Percentiles rank a stretch among this genome's conserved stretches.
phyloP scores from a whole-genome alignment of 441 rosid species.

The Corymbia calophylla region DNA sequence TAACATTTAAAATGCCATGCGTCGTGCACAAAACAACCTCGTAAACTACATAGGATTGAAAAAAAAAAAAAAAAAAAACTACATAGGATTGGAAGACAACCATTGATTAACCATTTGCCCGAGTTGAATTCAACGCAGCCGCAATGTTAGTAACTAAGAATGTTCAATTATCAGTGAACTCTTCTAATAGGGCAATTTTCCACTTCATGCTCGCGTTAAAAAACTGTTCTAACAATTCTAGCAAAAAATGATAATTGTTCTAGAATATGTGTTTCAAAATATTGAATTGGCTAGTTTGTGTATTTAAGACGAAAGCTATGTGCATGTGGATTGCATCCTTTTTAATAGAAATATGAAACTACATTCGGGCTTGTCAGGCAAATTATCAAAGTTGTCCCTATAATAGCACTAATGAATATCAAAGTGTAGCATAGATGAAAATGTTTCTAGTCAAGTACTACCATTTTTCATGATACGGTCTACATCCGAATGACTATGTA shows the following conservation, averaged over 20 bases:
- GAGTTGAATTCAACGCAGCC: neutral
- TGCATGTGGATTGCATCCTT: neutral
- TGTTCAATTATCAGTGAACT: neutral
- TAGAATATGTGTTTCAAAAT: neutral
- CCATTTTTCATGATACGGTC: neutral
- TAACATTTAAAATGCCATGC: accelerated
- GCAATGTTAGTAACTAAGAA: neutral
- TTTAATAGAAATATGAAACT: neutral
- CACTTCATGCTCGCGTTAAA: neutral
- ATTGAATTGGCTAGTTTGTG: accelerated
- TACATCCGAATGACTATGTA: neutral
- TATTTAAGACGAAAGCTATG: neutral
- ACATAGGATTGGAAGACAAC: neutral
- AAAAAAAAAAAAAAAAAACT: too few relatives aligned
- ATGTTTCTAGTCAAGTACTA: accelerated
- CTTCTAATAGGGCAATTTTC: neutral
- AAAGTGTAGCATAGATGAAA: neutral
- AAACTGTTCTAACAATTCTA: neutral
- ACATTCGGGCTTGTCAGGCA: accelerated
- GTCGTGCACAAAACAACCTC: neutral
- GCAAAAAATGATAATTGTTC: neutral
- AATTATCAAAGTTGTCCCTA: neutral
- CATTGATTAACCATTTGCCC: neutral
- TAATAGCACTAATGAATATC: neutral
- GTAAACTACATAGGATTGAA: neutral